Evolutionary conservation across 257 asterid genomes (phyloP).

Genomic region (Ballota nigra): DNA sequence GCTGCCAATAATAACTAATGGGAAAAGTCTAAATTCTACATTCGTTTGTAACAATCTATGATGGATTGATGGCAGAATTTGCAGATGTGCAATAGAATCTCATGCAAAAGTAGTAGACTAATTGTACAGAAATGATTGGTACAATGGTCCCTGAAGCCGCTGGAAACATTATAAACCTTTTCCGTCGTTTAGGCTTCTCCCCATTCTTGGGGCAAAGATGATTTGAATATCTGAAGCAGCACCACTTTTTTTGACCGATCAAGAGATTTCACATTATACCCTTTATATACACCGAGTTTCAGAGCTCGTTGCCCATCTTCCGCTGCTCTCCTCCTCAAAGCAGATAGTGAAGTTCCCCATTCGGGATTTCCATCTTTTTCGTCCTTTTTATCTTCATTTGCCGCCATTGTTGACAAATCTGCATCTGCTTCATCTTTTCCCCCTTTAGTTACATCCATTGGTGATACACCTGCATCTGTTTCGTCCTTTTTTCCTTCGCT

Average conservation of each 20-base stretch:
- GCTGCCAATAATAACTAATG: background rate
- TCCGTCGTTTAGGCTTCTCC: background rate
- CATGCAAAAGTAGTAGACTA: background rate
- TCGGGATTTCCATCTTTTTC: constrained; percentile 13
- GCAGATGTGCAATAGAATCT: background rate
- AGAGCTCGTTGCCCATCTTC: constrained; percentile 50
- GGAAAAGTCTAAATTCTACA: background rate
- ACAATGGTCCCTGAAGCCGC: background rate
- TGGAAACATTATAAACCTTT: background rate
- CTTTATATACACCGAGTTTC: constrained; percentile 50
- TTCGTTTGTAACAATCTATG: background rate
- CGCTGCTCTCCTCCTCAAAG: constrained; percentile 55
- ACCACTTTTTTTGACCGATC: constrained; percentile 34
- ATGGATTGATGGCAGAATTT: background rate
- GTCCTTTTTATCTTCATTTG: constrained; percentile 20
- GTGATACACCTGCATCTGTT: background rate
- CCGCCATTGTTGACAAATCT: constrained; percentile 8
- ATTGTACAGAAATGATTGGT: background rate
- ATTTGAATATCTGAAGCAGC: constrained; percentile 61
- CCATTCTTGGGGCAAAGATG: constrained; percentile 50
- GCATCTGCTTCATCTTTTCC: constrained; percentile 15
- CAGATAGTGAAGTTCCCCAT: constrained; percentile 35
- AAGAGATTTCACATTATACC: constrained; percentile 31
- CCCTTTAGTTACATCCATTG: constrained; percentile 19
- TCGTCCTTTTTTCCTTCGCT: background rate